These are phyloP conservation scores for Cyclotella kingstonii DNA, from an alignment of 108 stramenopile species.

Conservation along the genomic window DNA sequence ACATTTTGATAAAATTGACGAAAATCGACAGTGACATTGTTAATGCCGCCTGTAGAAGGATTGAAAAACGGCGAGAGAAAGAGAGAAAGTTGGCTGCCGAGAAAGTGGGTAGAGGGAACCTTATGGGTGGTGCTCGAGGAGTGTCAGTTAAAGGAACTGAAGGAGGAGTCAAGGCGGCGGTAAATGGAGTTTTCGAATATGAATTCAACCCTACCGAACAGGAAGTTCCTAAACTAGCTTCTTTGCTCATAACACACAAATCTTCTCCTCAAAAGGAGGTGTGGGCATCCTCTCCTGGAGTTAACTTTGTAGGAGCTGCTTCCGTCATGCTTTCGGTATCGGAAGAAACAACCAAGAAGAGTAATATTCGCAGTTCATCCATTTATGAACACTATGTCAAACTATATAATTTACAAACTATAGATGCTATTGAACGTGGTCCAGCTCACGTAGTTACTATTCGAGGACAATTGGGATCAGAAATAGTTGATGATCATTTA, in stretches of 20 bases:
- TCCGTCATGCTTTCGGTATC: conserved; percentile 4
- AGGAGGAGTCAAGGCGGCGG: background rate
- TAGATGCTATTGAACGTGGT: conserved; percentile 19
- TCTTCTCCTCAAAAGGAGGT: background rate
- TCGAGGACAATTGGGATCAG: conserved; percentile 17
- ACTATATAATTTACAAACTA: conserved; percentile 30
- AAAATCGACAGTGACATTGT: conserved; percentile 12
- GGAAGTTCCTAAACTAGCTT: conserved; percentile 14
- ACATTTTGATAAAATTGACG: conserved; percentile 1
- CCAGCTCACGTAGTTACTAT: conserved; percentile 19
- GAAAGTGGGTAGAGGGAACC: background rate
- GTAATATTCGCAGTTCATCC: background rate
- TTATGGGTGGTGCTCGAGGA: background rate
- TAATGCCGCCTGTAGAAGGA: background rate
- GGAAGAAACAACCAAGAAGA: background rate
- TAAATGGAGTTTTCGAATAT: conserved; percentile 15
- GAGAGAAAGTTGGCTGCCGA: background rate
- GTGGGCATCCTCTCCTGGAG: conserved; percentile 39
- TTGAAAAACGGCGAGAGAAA: conserved; percentile 1
- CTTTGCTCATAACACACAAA: background rate
- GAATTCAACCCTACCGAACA: conserved; percentile 2
- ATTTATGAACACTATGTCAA: conserved; percentile 23
- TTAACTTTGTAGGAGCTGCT: conserved; percentile 37
- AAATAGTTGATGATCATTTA: conserved; percentile 12
- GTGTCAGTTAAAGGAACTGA: background rate